Evolutionary conservation across 257 asterid species (phyloP).

Genomic region (Forsythia suspensa): DNA sequence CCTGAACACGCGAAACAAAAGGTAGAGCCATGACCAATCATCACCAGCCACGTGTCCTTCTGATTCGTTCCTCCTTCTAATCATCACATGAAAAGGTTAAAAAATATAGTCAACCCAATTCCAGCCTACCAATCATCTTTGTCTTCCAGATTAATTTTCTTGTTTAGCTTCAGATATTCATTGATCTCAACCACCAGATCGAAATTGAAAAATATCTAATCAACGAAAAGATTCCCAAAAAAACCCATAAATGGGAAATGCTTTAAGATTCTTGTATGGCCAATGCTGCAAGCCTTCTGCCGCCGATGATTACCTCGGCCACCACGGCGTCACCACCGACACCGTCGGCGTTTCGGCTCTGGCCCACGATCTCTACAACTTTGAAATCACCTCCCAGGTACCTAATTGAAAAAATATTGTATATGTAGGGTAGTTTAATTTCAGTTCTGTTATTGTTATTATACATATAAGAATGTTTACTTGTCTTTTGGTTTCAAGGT

Average conservation of each 20-base stretch:
- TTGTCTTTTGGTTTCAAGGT: slow-evolving; percentile 46
- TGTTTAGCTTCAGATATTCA: background rate
- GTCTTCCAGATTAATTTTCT: background rate
- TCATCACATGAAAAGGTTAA: background rate
- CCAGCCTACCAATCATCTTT: background rate
- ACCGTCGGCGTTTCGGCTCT: slow-evolving; percentile 69
- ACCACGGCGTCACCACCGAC: slow-evolving; percentile 60
- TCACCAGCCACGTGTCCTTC: slow-evolving; percentile 6
- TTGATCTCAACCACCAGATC: background rate
- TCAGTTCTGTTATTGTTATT: background rate
- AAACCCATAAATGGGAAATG: slow-evolving; percentile 64
- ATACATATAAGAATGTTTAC: background rate
- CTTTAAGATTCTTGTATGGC: slow-evolving; percentile 56
- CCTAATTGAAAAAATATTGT: background rate
- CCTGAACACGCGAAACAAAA: no score
- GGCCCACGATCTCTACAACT: slow-evolving; percentile 83
- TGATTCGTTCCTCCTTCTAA: no score
- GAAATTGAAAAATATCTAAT: background rate
- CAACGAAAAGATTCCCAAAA: slow-evolving; percentile 6
- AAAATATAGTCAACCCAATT: background rate
- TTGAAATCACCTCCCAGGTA: slow-evolving; percentile 84
- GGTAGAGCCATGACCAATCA: slow-evolving; percentile 7
- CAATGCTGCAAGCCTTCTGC: slow-evolving; percentile 49
- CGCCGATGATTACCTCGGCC: slow-evolving; percentile 54
- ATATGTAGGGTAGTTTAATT: background rate